Percentiles rank a stretch among this genome's conserved stretches.
Evolutionary conservation across 2,329 filamentous ascomycete species (phyloP).

Genomic region (Colletotrichum aenigma): DNA sequence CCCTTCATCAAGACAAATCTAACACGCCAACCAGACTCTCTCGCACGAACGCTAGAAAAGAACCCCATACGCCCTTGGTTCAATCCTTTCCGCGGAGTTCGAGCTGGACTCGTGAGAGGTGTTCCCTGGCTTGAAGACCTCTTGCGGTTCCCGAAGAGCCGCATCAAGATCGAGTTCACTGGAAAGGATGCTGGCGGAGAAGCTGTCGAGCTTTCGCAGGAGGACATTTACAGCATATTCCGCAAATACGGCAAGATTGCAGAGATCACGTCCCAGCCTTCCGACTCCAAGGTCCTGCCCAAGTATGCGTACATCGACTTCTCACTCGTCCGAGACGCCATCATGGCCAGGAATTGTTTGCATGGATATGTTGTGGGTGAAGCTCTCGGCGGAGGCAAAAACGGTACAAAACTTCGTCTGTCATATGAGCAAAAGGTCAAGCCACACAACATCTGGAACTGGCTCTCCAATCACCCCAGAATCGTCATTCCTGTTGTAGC

Average conservation of each 20-base stretch:
- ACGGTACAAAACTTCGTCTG: constrained; percentile 77
- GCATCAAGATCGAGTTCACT: constrained; percentile 85
- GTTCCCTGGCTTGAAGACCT: constrained; percentile 95
- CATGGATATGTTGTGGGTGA: constrained; percentile 80
- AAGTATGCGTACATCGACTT: constrained; percentile 84
- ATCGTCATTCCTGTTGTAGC: constrained; percentile 86
- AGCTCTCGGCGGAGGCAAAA: constrained; percentile 73
- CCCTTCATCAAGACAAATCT: background rate
- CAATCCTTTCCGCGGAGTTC: constrained; percentile 77
- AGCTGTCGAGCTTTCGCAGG: constrained; percentile 81
- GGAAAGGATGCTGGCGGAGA: constrained; percentile 72
- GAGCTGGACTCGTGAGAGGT: constrained; percentile 76
- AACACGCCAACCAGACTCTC: constrained; percentile 39
- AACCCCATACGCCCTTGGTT: constrained; percentile 87
- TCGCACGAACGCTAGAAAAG: constrained; percentile 67
- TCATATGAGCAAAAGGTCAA: constrained; percentile 84
- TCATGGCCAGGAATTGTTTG: constrained; percentile 91
- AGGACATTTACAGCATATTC: constrained; percentile 86
- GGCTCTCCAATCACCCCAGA: constrained; percentile 83
- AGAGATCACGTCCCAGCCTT: constrained; percentile 82
- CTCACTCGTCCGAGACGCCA: constrained; percentile 71
- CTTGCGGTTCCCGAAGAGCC: constrained; percentile 76
- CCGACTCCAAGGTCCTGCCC: constrained; percentile 84
- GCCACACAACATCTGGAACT: constrained; percentile 81
- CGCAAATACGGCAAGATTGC: constrained; percentile 88